Base-by-base conservation (phyloP, 164 flowering plant species). In the Echeveria elegans region DNA sequence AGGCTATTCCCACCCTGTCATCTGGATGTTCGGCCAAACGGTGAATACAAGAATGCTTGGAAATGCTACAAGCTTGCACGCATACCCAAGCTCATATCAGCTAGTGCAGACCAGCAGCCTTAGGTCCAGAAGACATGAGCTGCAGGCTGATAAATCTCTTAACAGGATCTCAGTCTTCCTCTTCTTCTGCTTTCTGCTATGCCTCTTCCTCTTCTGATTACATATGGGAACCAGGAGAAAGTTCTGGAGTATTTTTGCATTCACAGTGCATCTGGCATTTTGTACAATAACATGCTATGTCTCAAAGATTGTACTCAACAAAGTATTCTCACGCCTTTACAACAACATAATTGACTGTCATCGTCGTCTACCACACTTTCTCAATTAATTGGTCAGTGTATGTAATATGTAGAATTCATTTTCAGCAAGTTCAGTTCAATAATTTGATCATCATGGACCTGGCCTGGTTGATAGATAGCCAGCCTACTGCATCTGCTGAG, bases 101-200 rank as follows among this genome's bases (percentile, higher is more conserved):
- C 14, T 67, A 4, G 69, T 38, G 28, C 68, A 73, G 2, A 74
- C 71, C 19, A 75, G 74, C 29, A 77, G 64, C 43, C 68, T 79
- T 7, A 80, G 89, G 75, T 24, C 77, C 75, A 81, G 86, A 68
- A 79, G 87, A 72, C 79, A n/a, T n/a, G n/a, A n/a, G n/a, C n/a
- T n/a, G n/a, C n/a, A n/a, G n/a, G n/a, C n/a, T n/a, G n/a, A n/a
- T 41, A 80, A 76, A 67, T 85, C 84, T 16, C 72, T 85, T 5
- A 76, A 72, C 75, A 80, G 87, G 74, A 43, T 85, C 26, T 76
- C 82, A 0, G 47, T 82, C 52, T 85, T 85, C 73, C 81, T 85
- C 52, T 77, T 83, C 72, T 83, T 83, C 59, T 85, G 80, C 72
- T 70, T 80, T 36, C 66, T 85, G 37, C 64, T 83, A 60, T 85